Conservation (phyloP, 768 basidiomycete genomes). For the Amanita jacksonii region DNA sequence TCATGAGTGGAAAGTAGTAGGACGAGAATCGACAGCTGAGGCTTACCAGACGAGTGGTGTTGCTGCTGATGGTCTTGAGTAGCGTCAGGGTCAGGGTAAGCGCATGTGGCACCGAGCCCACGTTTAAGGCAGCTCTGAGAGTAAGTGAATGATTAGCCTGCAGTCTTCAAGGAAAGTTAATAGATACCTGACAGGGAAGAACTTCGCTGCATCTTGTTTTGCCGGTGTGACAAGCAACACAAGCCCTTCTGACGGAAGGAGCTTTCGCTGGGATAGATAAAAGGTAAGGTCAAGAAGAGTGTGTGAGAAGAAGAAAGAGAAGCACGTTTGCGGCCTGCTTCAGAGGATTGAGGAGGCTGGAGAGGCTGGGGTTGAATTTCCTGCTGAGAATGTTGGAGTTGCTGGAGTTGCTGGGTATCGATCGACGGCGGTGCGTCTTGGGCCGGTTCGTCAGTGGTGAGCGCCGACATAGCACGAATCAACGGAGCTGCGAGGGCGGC, state of each 20-base stretch:
- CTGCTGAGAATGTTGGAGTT: slow-evolving; percentile 32
- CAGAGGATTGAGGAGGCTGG: slow-evolving; percentile 19
- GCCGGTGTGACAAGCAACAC: slow-evolving; percentile 72
- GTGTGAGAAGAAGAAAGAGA: slow-evolving; percentile 6
- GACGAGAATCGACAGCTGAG: slow-evolving; percentile 7
- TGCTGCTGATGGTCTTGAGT: slow-evolving; percentile 30
- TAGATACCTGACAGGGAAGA: slow-evolving; percentile 64
- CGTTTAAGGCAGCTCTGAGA: slow-evolving; percentile 73
- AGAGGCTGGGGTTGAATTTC: slow-evolving; percentile 19
- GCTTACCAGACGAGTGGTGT: slow-evolving; percentile 32
- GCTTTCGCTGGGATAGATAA: slow-evolving; percentile 49
- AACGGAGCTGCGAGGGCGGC: slow-evolving; percentile 24
- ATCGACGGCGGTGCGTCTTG: slow-evolving; percentile 41
- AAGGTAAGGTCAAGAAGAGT: slow-evolving; percentile 12
- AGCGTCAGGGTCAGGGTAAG: slow-evolving; percentile 72
- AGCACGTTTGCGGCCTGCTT: slow-evolving; percentile 56
- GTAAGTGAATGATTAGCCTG: slow-evolving; percentile 4
- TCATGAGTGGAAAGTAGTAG: slow-evolving; percentile 10
- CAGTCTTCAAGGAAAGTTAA: slow-evolving; percentile 4
- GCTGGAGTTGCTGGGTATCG: slow-evolving; percentile 55
- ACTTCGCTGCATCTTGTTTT: slow-evolving; percentile 80
- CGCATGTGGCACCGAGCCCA: slow-evolving; percentile 57
- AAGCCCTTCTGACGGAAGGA: slow-evolving; percentile 73
- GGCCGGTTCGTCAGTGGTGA: slow-evolving; percentile 62
- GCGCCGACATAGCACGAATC: slow-evolving; percentile 62